phyloP scores from a whole-genome alignment of 495 filamentous ascomycete genomes.

The Daldinia caldariorum region DNA sequence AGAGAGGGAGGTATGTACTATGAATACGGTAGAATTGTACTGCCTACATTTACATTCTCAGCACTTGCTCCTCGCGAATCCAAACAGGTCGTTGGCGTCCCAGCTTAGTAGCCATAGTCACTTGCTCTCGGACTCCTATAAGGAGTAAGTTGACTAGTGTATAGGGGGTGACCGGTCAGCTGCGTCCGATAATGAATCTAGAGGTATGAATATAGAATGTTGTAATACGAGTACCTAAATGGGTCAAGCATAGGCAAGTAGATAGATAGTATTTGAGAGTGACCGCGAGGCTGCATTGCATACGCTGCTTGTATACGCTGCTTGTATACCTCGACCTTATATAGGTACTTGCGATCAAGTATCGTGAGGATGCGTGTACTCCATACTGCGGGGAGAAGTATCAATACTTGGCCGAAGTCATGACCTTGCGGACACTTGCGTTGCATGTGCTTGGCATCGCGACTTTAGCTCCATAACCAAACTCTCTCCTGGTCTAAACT shows the following conservation, averaged over 20 bases:
- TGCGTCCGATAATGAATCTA: conserved; percentile 8
- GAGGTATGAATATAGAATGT: conserved; percentile 7
- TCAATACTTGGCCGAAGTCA: conserved; percentile 29
- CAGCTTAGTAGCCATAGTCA: conserved; percentile 4
- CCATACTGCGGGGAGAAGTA: conserved; percentile 44
- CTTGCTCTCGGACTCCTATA: conserved; percentile 5
- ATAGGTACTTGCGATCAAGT: conserved; percentile 44
- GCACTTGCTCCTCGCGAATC: background rate
- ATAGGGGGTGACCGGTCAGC: conserved; percentile 1
- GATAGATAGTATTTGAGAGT: conserved; percentile 26
- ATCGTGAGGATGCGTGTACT: conserved; percentile 41
- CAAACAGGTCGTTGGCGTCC: background rate
- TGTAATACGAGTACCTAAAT: conserved; percentile 12
- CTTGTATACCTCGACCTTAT: conserved; percentile 26
- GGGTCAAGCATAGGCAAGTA: conserved; percentile 24
- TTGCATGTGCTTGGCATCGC: conserved; percentile 38
- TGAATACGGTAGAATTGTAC: background rate
- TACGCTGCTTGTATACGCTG: conserved; percentile 3
- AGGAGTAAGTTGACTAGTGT: conserved; percentile 2
- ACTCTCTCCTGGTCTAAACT: conserved; percentile 8
- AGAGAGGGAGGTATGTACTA: background rate
- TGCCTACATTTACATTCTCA: background rate
- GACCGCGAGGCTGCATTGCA: conserved; percentile 42
- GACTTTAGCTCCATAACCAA: conserved; percentile 24
- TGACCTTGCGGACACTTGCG: conserved; percentile 28